Base-by-base conservation (phyloP, 1,139 yeast genomes). In the Suhomyces choctaworum region DNA sequence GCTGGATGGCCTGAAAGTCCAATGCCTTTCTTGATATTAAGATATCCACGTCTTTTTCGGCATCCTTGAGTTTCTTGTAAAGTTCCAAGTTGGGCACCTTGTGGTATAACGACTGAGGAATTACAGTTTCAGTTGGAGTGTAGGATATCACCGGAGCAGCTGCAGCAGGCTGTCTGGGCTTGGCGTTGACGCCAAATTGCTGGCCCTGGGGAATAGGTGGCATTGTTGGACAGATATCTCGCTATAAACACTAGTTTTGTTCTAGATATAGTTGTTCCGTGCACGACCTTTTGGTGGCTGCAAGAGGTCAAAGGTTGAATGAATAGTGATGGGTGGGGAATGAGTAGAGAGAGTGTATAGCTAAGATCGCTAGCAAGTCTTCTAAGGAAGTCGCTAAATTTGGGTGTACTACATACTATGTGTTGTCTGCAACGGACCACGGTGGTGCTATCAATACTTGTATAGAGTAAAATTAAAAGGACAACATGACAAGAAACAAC, bases 1-100 rank as follows among this genome's bases (percentile, higher is more conserved):
- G 71, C 38, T 70, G 73, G 33, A 80, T 72, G 37, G 92, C 96
- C 56, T 88, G 95, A 47, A 89, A 71, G 51, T 92, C 97, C 37
- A 87, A 73, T 40, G 88, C 77, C 57, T 90, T 90, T 44, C 95
- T 78, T 33, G 90, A 79, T 31, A 88, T 78, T 45, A 86, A 73
- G 40, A 92, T 78, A 58, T 92, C 98, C 28, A 92, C 64, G 42
- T 79, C 73, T 41, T 80, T 75, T 59, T 92, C 98, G 9, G 90
- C 86, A 9, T 84, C 89, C 43, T 78, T 74, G 31, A 92, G 66
- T 36, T 78, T 72, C 50, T 83, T 77, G 60, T 86, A 87, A 36
- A 80, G 68, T 12, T 73, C 78, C 25, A 89, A 80, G 50, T 86
- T 90, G 6, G 96, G 95, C 15, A 89, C 73, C 36, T 80, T 62